phyloP scores from a whole-genome alignment of 2,329 filamentous ascomycete genomes.

The Fusarium continuum region DNA sequence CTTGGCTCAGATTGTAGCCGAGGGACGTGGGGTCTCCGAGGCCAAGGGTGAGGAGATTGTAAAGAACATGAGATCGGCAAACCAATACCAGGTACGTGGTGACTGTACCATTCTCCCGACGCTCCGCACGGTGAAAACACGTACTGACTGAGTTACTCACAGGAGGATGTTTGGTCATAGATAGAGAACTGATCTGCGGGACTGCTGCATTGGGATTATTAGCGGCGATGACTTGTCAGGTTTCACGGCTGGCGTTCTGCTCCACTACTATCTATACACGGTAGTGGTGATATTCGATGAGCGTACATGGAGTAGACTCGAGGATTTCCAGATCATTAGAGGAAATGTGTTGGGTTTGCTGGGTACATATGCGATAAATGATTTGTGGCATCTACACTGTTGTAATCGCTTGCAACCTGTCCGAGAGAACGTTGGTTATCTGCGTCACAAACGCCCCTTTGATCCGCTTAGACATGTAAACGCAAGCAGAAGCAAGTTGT shows the following conservation, averaged over 20 bases:
- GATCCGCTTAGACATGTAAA: neutral
- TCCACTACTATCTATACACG: conserved; percentile 13
- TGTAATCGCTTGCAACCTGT: conserved; percentile 28
- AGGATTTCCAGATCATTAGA: conserved; percentile 32
- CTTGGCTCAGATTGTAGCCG: conserved; percentile 86
- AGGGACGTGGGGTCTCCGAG: conserved; percentile 82
- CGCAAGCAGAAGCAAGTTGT: conserved; percentile 2
- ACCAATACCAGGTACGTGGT: conserved; percentile 87
- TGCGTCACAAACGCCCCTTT: neutral
- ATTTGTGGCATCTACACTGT: conserved; percentile 28
- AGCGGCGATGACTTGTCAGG: conserved; percentile 35
- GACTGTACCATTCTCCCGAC: neutral
- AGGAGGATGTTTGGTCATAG: conserved; percentile 79
- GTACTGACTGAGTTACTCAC: conserved; percentile 32
- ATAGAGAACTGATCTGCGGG: conserved; percentile 33
- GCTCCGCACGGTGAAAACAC: neutral
- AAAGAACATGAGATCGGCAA: conserved; percentile 93
- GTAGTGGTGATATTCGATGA: conserved; percentile 34
- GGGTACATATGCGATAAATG: conserved; percentile 24
- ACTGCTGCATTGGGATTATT: conserved; percentile 33
- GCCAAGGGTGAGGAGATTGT: conserved; percentile 95
- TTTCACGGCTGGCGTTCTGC: conserved; percentile 37
- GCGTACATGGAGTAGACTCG: conserved; percentile 38
- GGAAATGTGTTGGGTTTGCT: conserved; percentile 28
- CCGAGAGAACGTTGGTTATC: conserved; percentile 4